Evolutionary conservation across 169 alveolate species (phyloP).

Genomic region (Plasmodium relictum): DNA sequence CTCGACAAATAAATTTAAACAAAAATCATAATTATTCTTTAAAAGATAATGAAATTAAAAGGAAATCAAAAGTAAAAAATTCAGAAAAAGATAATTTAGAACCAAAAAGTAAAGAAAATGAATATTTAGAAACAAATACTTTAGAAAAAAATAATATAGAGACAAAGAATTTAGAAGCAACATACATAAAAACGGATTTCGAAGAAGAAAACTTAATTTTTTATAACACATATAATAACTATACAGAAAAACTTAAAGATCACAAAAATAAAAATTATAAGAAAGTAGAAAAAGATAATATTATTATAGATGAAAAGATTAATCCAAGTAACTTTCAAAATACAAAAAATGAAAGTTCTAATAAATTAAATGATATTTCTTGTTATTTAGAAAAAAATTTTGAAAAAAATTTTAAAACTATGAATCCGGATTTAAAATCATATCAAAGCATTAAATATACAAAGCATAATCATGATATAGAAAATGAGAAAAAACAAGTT

Average conservation of each 20-base stretch:
- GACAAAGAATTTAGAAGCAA: slow-evolving; percentile 5
- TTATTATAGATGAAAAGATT: background rate
- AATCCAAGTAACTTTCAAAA: background rate
- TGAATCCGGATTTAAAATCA: background rate
- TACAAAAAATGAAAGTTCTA: background rate
- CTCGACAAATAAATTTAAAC: background rate
- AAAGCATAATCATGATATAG: background rate
- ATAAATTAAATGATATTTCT: background rate
- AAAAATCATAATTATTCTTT: slow-evolving; percentile 4
- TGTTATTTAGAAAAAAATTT: slow-evolving; percentile 9
- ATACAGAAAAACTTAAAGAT: background rate
- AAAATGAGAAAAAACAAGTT: background rate
- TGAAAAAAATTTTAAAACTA: background rate
- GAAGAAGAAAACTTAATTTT: slow-evolving; percentile 13
- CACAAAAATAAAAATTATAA: background rate
- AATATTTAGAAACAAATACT: too few species aligned
- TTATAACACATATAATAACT: background rate
- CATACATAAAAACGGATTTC: background rate
- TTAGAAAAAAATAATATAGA: too few species aligned
- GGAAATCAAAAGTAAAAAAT: background rate
- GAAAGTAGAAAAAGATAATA: background rate
- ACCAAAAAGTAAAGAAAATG: background rate
- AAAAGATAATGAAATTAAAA: background rate
- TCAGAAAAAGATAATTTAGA: background rate
- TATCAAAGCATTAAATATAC: background rate